Evolutionary conservation across 2,329 filamentous ascomycete species (phyloP).

Genomic region (Ophiocordyceps camponoti-floridani): DNA sequence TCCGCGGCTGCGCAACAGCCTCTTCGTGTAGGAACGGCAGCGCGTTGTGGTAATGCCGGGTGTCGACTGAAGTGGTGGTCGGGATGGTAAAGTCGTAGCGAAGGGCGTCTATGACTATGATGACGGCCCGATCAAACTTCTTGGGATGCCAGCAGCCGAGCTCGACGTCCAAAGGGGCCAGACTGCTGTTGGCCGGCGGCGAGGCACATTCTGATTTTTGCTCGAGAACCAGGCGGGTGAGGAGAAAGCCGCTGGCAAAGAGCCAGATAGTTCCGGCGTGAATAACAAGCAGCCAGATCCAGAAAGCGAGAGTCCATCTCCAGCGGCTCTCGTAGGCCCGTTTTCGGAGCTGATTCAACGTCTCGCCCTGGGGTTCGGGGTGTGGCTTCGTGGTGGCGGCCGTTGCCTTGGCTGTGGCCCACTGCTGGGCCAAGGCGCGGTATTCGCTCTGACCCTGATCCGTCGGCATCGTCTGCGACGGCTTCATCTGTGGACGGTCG

Average conservation of each 20-base stretch:
- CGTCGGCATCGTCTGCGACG: slow-evolving; percentile 8
- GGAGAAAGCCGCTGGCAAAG: slow-evolving; percentile 87
- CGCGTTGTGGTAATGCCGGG: slow-evolving; percentile 59
- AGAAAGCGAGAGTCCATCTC: slow-evolving; percentile 47
- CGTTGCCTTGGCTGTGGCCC: slow-evolving; percentile 15
- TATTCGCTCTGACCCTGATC: slow-evolving; percentile 23
- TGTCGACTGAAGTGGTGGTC: slow-evolving; percentile 15
- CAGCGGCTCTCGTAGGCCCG: slow-evolving; percentile 32
- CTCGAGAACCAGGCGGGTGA: slow-evolving; percentile 68
- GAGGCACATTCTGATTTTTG: slow-evolving; percentile 53
- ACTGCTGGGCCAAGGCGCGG: slow-evolving; percentile 33
- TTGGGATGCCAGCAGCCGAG: slow-evolving; percentile 92
- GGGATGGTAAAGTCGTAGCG: slow-evolving; percentile 95
- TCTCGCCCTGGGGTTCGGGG: slow-evolving; percentile 29
- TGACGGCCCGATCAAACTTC: slow-evolving; percentile 77
- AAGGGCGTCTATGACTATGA: slow-evolving; percentile 82
- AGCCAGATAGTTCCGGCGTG: slow-evolving; percentile 73
- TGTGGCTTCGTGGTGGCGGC: no score
- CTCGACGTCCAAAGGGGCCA: slow-evolving; percentile 23
- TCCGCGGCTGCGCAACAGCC: slow-evolving; percentile 52
- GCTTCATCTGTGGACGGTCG: slow-evolving; percentile 7
- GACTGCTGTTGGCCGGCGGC: slow-evolving; percentile 42
- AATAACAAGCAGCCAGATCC: slow-evolving; percentile 51
- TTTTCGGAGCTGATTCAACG: slow-evolving; percentile 29
- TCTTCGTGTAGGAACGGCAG: slow-evolving; percentile 77